phyloP scores from a whole-genome alignment of 1,284 basidiomycete genomes.

The Stereum hirsutum region DNA sequence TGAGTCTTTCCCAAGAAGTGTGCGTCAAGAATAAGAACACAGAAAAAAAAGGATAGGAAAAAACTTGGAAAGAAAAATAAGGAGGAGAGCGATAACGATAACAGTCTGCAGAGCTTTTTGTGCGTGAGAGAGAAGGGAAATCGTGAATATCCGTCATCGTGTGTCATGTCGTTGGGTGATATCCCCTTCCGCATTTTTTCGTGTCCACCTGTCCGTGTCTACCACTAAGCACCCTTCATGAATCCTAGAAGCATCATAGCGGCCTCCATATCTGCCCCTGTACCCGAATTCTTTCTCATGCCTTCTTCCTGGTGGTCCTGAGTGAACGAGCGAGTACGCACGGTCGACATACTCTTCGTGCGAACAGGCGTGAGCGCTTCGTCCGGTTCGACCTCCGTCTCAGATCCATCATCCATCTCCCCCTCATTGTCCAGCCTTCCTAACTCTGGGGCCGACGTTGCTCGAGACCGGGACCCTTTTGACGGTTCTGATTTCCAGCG shows the following conservation, averaged over 20 bases:
- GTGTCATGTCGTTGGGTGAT: no score
- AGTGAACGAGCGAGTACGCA: not conserved
- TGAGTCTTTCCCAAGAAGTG: no score
- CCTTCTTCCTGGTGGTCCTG: not conserved
- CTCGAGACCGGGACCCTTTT: not conserved
- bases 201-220: not conserved
- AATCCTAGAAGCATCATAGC: constrained; percentile 34
- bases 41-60: no score
- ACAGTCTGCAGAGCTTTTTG: not conserved
- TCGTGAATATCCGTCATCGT: no score
- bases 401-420: not conserved
- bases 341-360: constrained; percentile 2
- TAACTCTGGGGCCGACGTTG: constrained; percentile 15
- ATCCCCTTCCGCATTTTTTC: no score
- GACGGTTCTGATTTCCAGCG: not conserved
- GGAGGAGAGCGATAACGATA: not conserved
- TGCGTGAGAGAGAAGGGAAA: not conserved
- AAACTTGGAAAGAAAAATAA: not conserved
- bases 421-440: constrained; percentile 1
- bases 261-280: constrained; percentile 30
- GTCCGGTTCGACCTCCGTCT: constrained; percentile 17
- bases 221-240: constrained; percentile 16
- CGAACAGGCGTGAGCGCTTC: constrained; percentile 17
- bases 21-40: no score
- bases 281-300: constrained; percentile 5